Evolutionary conservation across 2,329 filamentous ascomycete genomes (phyloP).

Genomic region (Coniochaeta sp.): DNA sequence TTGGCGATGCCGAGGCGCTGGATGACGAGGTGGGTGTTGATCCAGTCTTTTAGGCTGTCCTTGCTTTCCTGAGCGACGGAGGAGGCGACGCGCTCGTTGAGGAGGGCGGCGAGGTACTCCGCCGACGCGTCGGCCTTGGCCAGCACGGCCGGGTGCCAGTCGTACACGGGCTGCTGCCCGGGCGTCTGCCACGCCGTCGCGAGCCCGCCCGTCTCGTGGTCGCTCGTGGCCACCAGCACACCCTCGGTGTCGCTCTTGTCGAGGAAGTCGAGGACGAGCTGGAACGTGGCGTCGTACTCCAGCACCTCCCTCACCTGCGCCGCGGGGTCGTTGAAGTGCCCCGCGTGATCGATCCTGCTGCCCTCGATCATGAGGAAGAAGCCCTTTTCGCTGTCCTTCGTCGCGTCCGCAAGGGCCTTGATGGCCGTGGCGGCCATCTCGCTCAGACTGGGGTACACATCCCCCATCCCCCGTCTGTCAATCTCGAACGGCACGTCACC

Average conservation of each 20-base stretch:
- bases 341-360: constrained; percentile 91
- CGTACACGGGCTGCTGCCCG: constrained; percentile 47
- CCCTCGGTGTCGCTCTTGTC: constrained; percentile 65
- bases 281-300: constrained; percentile 84
- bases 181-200: constrained; percentile 65
- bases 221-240: constrained; percentile 81
- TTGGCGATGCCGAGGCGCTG: constrained; percentile 72
- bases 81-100: constrained; percentile 53
- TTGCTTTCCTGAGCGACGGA: constrained; percentile 16
- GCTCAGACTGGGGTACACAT: constrained; percentile 79
- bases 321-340: constrained; percentile 76
- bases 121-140: constrained; percentile 70
- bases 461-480: constrained; percentile 71
- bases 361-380: constrained; percentile 99
- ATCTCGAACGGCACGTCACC: constrained; percentile 89
- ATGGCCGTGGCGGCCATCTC: constrained; percentile 88
- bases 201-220: constrained; percentile 93
- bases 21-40: constrained; percentile 60
- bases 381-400: constrained; percentile 75
- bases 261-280: constrained; percentile 78
- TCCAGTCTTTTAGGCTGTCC: constrained; percentile 49
- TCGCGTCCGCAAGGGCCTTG: constrained; percentile 71
- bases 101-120: constrained; percentile 59
- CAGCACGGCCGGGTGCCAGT: constrained; percentile 79
- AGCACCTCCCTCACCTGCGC: constrained; percentile 87